Evolutionary conservation across 1,139 yeast species (phyloP), one percentile per base, ranked within the genome.

Genomic region (Sugiyamaella xylanicola): DNA sequence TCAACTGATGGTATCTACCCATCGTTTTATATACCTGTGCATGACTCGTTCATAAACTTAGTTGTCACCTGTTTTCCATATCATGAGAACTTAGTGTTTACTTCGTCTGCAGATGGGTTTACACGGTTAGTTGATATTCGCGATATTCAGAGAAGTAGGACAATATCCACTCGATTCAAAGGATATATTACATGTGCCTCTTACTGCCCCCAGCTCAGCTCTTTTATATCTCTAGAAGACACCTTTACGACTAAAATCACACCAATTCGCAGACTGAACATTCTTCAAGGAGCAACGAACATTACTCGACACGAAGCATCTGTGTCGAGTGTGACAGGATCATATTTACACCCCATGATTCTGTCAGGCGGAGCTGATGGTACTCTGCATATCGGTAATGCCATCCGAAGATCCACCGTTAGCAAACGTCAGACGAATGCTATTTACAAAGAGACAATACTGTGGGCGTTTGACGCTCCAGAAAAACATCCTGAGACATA

Each of bases 321-420:
- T 0, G 67, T 76, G 1, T 72, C 75, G 15, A 64, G 79, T 0
- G 55, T 77, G 1, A 77, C 77, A 0, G 61, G 75, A 0, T 78
- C 84, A 0, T 58, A 64, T 3, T 56, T 72, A 5, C 95, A 87
- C 64, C 95, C 95, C 1, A 73, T 86, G 57, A 66, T 81, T 5
- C 66, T 87, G 2, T 71, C 80, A 3, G 91, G 91, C 1, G 81
- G 84, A 2, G 72, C 86, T 1, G 85, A 82, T 61, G 96, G 96
- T 0, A 78, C 71, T 1, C 60, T 82, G 1, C 70, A 71, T 47
- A 65, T 79, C 2, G 73, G 74, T 19, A 81, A 80, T 59, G 55
- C 74, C 2, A 67, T 74, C 1, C 72, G 83, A 58, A 69, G 80
- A 37, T 60, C 77, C 1, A 59, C 78, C 40, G 73, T 75, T 2